Evolutionary conservation across 1,139 yeast genomes (phyloP).

Genomic region (Saccharomyces hybrid): DNA sequence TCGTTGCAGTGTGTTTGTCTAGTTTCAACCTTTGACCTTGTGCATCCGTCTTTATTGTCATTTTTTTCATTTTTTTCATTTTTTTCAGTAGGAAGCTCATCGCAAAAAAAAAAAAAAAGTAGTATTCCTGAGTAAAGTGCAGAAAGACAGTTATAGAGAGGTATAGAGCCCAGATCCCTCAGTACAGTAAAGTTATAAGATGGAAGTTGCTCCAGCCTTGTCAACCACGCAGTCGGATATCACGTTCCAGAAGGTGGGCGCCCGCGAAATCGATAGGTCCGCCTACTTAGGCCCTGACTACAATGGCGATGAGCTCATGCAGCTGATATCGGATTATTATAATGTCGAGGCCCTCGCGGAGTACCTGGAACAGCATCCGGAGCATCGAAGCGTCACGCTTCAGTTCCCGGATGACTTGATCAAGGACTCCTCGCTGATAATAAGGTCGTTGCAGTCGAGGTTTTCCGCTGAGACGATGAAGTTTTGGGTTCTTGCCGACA

Average conservation of each 20-base stretch:
- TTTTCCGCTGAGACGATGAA: slow-evolving; percentile 19
- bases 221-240: slow-evolving; percentile 51
- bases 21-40: not conserved
- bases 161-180: too few species aligned
- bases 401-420: slow-evolving; percentile 85
- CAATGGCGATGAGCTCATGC: slow-evolving; percentile 27
- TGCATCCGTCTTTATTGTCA: not conserved
- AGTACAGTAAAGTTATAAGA: not conserved
- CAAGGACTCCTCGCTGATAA: slow-evolving; percentile 68
- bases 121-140: not conserved
- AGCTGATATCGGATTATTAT: slow-evolving; percentile 43
- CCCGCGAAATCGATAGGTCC: slow-evolving; percentile 31
- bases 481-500: slow-evolving; percentile 81
- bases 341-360: slow-evolving; percentile 41
- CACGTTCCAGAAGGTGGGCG: slow-evolving; percentile 36
- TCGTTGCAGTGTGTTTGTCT: not conserved
- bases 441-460: slow-evolving; percentile 36
- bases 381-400: slow-evolving; percentile 53
- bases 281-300: slow-evolving; percentile 34
- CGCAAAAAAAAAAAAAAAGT: not conserved
- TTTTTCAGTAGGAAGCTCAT: not conserved
- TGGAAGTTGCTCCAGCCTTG: slow-evolving; percentile 45
- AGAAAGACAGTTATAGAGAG: not conserved
- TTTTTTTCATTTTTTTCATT: not conserved
- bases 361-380: slow-evolving; percentile 33